A percentile compares a stretch with the other conserved stretches of the same genome.
These are phyloP conservation scores for Suillus sp. DNA, from an alignment of 768 basidiomycete species.

Conservation along the genomic window DNA sequence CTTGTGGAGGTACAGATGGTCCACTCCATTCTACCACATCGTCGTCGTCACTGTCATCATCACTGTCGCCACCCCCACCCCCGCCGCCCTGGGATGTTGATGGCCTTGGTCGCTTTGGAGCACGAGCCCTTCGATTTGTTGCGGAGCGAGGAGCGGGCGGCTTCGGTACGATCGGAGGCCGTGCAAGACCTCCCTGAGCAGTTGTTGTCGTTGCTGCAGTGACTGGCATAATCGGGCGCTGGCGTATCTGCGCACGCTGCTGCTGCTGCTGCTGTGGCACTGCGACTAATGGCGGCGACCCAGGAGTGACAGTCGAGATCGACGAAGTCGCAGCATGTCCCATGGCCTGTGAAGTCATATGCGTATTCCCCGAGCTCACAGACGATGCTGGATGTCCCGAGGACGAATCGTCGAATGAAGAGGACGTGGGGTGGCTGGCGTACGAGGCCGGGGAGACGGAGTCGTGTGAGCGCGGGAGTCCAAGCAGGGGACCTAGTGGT, in stretches of 20 bases:
- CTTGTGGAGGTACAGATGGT: conserved; percentile 5
- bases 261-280: conserved; percentile 17
- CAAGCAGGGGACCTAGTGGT: conserved; percentile 16
- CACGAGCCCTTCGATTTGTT: conserved; percentile 15
- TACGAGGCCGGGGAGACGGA: conserved; percentile 29
- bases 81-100: conserved; percentile 9
- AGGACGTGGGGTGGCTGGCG: conserved; percentile 24
- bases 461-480: conserved; percentile 16
- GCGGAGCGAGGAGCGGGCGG: not conserved
- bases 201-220: not conserved
- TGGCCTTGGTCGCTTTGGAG: conserved; percentile 24
- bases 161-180: conserved; percentile 2
- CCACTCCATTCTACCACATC: conserved; percentile 29
- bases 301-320: conserved; percentile 26
- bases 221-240: conserved; percentile 8
- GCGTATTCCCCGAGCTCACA: not conserved
- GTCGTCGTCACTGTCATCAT: conserved; percentile 35
- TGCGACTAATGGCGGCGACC: conserved; percentile 2
- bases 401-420: conserved; percentile 13
- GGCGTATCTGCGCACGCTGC: not conserved
- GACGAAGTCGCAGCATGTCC: conserved; percentile 28
- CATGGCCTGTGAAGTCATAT: not conserved
- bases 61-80: conserved; percentile 20
- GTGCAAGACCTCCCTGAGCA: not conserved
- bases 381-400: conserved; percentile 20